A percentile compares a stretch with the other conserved stretches of the same genome.
Evolutionary conservation across 2,329 filamentous ascomycete species (phyloP).

Genomic region (Paracoccidioides brasiliensis): DNA sequence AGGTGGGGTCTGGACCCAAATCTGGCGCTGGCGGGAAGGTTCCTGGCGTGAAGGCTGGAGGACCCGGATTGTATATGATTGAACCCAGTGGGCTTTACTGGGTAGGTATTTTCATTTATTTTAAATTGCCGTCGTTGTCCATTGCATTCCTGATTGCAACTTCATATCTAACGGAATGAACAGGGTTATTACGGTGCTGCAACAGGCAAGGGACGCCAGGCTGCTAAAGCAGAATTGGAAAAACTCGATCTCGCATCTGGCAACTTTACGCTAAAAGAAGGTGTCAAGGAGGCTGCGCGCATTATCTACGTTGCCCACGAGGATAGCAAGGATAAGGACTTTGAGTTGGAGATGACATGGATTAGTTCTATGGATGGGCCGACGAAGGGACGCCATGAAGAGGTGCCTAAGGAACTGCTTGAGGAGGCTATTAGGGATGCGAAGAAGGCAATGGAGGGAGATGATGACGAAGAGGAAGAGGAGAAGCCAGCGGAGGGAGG

Average conservation of each 20-base stretch:
- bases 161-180: slow-evolving; percentile 14
- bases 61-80: slow-evolving; percentile 95
- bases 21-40: slow-evolving; percentile 76
- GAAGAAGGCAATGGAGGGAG: slow-evolving; percentile 75
- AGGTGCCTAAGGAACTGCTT: slow-evolving; percentile 78
- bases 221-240: slow-evolving; percentile 95
- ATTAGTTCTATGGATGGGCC: slow-evolving; percentile 73
- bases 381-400: slow-evolving; percentile 83
- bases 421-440: slow-evolving; percentile 90
- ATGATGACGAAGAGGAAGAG: slow-evolving; percentile 71
- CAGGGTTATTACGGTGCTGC: slow-evolving; percentile 93
- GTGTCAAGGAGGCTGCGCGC: slow-evolving; percentile 86
- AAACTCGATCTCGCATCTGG: slow-evolving; percentile 79
- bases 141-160: not conserved
- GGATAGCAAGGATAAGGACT: slow-evolving; percentile 99
- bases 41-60: slow-evolving; percentile 62
- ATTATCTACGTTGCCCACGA: slow-evolving; percentile 98
- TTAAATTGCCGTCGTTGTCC: not conserved
- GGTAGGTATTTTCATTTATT: slow-evolving; percentile 35
- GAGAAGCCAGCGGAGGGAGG: slow-evolving; percentile 43
- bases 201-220: slow-evolving; percentile 91
- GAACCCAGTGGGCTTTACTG: slow-evolving; percentile 95
- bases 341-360: slow-evolving; percentile 99
- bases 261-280: slow-evolving; percentile 66
- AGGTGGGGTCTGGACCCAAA: slow-evolving; percentile 70